A percentile compares a stretch with the other conserved stretches of the same genome.
phyloP scores from a whole-genome alignment of 2,329 filamentous ascomycete genomes.

The Aspergillus pseudotamarii region DNA sequence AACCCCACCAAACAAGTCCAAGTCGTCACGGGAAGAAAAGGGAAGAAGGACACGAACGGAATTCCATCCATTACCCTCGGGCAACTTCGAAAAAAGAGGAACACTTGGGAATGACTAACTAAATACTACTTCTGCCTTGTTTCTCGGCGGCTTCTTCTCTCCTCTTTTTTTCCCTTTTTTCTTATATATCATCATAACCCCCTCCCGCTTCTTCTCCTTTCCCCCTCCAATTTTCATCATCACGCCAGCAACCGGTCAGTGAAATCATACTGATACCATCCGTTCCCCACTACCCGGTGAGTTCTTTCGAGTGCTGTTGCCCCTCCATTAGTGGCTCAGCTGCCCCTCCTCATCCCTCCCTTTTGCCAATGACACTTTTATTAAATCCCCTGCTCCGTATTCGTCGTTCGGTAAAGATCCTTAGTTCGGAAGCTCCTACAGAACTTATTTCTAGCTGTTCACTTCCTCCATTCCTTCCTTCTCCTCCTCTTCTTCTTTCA shows the following conservation, averaged over 20 bases:
- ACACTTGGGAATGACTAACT: background rate
- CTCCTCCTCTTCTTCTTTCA: slow-evolving; percentile 2
- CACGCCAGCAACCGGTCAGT: slow-evolving; percentile 16
- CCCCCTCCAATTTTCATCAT: background rate
- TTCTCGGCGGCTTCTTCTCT: background rate
- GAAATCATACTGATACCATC: slow-evolving; percentile 42
- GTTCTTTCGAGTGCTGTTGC: slow-evolving; percentile 25
- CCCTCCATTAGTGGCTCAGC: slow-evolving; percentile 22
- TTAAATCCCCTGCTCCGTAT: slow-evolving; percentile 24
- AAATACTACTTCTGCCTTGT: slow-evolving; percentile 1
- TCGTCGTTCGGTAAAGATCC: slow-evolving; percentile 30
- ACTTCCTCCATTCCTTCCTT: slow-evolving; percentile 7
- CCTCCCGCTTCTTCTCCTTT: background rate
- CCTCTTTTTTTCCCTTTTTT: background rate
- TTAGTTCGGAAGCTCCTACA: slow-evolving; percentile 11
- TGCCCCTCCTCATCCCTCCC: slow-evolving; percentile 18
- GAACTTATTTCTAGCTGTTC: slow-evolving; percentile 18
- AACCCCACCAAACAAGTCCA: slow-evolving; percentile 20
- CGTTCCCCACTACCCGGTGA: slow-evolving; percentile 43
- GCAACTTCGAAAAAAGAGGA: background rate
- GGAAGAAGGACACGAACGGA: background rate
- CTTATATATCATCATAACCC: background rate
- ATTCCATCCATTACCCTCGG: slow-evolving; percentile 1
- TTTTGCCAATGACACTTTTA: slow-evolving; percentile 13
- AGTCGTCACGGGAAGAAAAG: slow-evolving; percentile 5